Conservation (phyloP, 495 filamentous ascomycete genomes). For the Neurospora sp. region DNA sequence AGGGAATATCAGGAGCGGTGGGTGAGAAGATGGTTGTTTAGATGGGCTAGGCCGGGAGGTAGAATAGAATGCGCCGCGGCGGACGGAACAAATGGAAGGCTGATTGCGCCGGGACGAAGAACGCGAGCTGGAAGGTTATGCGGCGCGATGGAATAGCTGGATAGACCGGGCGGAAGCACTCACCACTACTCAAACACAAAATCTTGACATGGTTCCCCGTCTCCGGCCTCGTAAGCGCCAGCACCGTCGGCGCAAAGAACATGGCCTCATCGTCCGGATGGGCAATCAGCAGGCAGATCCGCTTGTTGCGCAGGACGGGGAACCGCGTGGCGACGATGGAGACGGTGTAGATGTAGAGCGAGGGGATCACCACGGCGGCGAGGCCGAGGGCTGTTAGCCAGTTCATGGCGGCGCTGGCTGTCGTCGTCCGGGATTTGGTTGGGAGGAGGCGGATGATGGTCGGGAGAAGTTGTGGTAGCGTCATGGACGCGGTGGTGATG, state of each 20-base stretch:
- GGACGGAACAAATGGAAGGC: too few species aligned
- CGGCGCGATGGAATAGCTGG: too few species aligned
- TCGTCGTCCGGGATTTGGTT: not conserved
- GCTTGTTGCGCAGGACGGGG: constrained; percentile 63
- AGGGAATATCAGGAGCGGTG: too few species aligned
- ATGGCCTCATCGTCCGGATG: constrained; percentile 99
- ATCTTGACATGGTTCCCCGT: constrained; percentile 86
- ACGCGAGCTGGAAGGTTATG: too few species aligned
- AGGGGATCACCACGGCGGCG: constrained; percentile 46
- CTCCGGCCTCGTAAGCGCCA: constrained; percentile 62
- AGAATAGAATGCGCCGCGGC: too few species aligned
- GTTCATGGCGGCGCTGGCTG: constrained; percentile 11
- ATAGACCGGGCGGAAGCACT: too few species aligned
- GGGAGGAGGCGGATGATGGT: not conserved
- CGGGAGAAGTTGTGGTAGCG: not conserved
- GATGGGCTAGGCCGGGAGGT: too few species aligned
- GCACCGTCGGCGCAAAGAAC: constrained; percentile 90
- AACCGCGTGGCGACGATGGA: constrained; percentile 46
- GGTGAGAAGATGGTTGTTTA: too few species aligned
- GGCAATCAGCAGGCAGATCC: constrained; percentile 83
- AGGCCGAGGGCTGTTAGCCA: constrained; percentile 27
- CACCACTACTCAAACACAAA: constrained; percentile 80
- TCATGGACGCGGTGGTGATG: not conserved
- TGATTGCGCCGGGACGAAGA: too few species aligned
- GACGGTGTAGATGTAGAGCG: constrained; percentile 53